Conservation (phyloP, 768 basidiomycete species). For the Pleurotus ostreatus region DNA sequence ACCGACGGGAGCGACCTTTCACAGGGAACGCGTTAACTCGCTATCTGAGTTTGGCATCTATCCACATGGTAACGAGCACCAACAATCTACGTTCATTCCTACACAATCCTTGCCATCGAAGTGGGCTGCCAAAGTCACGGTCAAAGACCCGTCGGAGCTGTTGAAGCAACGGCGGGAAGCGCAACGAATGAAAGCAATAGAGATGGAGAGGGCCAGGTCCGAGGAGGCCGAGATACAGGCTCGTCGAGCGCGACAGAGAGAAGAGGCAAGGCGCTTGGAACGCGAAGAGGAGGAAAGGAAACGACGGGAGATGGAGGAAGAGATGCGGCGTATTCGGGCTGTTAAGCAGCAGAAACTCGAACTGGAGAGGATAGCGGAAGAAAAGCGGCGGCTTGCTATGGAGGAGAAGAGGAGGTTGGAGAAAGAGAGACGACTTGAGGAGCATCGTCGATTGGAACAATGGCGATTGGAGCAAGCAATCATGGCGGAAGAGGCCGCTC, state of each 20-base stretch:
- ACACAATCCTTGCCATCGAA: constrained; percentile 7
- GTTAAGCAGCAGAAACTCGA: constrained; percentile 34
- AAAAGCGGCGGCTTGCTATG: constrained; percentile 36
- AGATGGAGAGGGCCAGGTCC: constrained; percentile 37
- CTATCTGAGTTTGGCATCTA: constrained; percentile 9
- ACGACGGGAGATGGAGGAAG: constrained; percentile 34
- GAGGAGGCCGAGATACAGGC: constrained; percentile 44
- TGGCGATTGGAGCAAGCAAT: constrained; percentile 49
- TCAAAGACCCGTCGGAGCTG: constrained; percentile 19
- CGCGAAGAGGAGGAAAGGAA: constrained; percentile 40
- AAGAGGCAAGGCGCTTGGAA: constrained; percentile 35
- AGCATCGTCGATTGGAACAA: constrained; percentile 45
- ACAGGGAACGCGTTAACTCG: neutral
- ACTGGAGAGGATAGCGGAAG: constrained; percentile 43
- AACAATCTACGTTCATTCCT: constrained; percentile 1
- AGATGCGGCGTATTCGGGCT: constrained; percentile 31
- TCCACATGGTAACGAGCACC: constrained; percentile 16
- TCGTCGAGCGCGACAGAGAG: constrained; percentile 35
- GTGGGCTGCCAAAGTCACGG: constrained; percentile 6
- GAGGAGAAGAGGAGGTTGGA: constrained; percentile 43
- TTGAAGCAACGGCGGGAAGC: constrained; percentile 19
- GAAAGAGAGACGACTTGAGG: constrained; percentile 44
- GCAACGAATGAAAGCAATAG: constrained; percentile 29
- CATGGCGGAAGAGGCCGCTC: constrained; percentile 39
- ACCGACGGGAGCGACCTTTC: neutral